Evolutionary conservation across 805 yeast species (phyloP).

Genomic region (Kodamaea lidongshanica): DNA sequence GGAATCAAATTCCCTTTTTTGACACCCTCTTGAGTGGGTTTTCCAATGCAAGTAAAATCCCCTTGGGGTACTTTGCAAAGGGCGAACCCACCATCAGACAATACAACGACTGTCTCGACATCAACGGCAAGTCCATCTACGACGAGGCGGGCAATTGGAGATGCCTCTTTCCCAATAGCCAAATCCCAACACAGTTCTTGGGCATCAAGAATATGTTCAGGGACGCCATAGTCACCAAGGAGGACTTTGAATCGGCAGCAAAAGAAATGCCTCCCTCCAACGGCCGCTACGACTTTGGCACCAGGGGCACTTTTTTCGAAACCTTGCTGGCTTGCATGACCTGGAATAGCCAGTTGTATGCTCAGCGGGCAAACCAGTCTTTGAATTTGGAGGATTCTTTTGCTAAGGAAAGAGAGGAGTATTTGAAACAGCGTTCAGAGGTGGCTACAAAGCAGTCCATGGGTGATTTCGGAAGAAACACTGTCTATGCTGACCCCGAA

Average conservation of each 20-base stretch:
- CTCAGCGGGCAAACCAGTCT: conserved; percentile 24
- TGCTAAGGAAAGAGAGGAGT: too few species aligned
- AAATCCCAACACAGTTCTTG: conserved; percentile 29
- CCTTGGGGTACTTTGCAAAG: conserved; percentile 45
- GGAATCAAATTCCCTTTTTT: conserved; percentile 2
- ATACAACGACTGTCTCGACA: conserved; percentile 57
- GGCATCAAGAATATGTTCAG: conserved; percentile 20
- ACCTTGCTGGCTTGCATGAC: conserved; percentile 59
- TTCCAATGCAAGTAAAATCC: conserved; percentile 20
- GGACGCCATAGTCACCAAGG: conserved; percentile 42
- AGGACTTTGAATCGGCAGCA: conserved; percentile 45
- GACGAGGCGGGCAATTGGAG: conserved; percentile 83
- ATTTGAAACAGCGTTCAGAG: too few species aligned
- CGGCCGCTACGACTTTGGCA: conserved; percentile 34
- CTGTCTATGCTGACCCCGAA: too few species aligned
- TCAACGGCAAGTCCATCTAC: conserved; percentile 75
- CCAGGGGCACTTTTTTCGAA: conserved; percentile 55
- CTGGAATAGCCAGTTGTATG: conserved; percentile 58
- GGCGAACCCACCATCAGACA: conserved; percentile 54
- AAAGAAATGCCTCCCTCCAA: conserved; percentile 6
- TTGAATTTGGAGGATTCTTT: conserved; percentile 3
- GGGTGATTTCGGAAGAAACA: too few species aligned
- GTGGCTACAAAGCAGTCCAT: too few species aligned
- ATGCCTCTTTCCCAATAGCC: conserved; percentile 68
- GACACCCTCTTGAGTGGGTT: not conserved